Conservation (phyloP, 179 eudicot genomes). For the Patellifolia procumbens region DNA sequence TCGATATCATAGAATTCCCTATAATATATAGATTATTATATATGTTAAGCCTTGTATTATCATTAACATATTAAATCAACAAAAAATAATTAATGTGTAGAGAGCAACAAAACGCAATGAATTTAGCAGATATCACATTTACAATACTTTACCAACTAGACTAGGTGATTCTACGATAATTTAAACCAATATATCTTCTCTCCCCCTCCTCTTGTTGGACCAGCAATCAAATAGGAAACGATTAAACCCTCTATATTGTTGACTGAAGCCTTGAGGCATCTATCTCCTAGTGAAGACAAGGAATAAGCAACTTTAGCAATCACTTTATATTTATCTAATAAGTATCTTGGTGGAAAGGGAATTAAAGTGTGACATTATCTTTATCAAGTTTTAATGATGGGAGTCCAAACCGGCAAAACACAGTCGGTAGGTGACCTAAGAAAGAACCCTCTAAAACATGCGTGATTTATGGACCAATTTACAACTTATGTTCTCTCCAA, state of each 20-base stretch:
- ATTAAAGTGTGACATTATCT: not conserved
- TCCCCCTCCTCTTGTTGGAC: not conserved
- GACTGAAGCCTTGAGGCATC: not conserved
- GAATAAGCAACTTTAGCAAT: not conserved
- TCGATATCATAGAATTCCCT: too few relatives aligned
- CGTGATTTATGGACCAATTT: slow-evolving; percentile 35
- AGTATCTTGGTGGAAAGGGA: not conserved
- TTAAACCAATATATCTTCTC: not conserved
- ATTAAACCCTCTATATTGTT: not conserved
- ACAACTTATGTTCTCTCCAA: not conserved
- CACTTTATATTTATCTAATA: not conserved
- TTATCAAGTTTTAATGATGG: not conserved
- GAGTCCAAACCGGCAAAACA: slow-evolving; percentile 18
- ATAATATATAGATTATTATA: too few relatives aligned
- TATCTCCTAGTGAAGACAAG: slow-evolving; percentile 4
- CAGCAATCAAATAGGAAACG: not conserved
- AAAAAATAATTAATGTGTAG: too few relatives aligned
- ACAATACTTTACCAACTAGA: too few relatives aligned
- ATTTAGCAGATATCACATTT: too few relatives aligned
- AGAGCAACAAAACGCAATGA: too few relatives aligned
- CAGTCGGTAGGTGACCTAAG: slow-evolving; percentile 13
- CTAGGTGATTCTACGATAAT: too few relatives aligned
- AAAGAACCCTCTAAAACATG: slow-evolving; percentile 29
- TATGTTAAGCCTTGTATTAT: too few relatives aligned
- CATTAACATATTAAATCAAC: too few relatives aligned